Percentiles rank a stretch among this genome's conserved stretches.
These are phyloP conservation scores for Paspalum vaginatum DNA, from an alignment of 176 grass and related monocot genomes.

Conservation along the genomic window DNA sequence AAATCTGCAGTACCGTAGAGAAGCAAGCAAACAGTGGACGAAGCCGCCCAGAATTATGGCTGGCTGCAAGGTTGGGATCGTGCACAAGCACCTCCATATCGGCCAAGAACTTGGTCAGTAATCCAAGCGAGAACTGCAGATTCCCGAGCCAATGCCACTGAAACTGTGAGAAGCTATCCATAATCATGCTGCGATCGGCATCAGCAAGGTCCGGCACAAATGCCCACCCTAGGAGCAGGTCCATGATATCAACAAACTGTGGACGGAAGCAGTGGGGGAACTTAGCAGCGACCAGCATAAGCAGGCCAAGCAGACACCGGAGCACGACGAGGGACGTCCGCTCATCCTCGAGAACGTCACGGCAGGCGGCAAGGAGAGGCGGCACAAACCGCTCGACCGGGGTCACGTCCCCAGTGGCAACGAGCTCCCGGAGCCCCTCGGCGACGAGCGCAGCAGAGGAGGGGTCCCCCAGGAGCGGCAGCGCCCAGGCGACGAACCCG, in stretches of 20 bases:
- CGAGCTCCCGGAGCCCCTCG: conserved; percentile 79
- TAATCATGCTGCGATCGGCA: conserved; percentile 65
- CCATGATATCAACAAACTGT: conserved; percentile 85
- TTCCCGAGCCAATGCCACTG: conserved; percentile 89
- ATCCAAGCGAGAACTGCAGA: conserved; percentile 79
- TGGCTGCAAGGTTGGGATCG: conserved; percentile 52
- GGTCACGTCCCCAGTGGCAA: conserved; percentile 59
- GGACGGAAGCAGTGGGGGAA: conserved; percentile 81
- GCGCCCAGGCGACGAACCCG: conserved; percentile 80
- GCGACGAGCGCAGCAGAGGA: conserved; percentile 56
- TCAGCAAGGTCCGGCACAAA: conserved; percentile 86
- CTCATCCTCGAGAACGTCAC: conserved; percentile 88
- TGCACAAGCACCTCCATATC: conserved; percentile 90
- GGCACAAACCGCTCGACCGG: conserved; percentile 77
- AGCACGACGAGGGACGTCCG: conserved; percentile 81
- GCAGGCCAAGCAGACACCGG: conserved; percentile 72
- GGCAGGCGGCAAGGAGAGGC: conserved; percentile 70
- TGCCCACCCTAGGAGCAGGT: conserved; percentile 87
- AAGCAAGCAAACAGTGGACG: conserved; percentile 84
- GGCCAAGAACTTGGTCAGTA: conserved; percentile 91
- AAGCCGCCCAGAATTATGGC: conserved; percentile 63
- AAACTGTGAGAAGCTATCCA: conserved; percentile 93
- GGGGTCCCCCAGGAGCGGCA: conserved; percentile 76
- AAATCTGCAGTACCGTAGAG: conserved; percentile 85
- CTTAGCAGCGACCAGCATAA: conserved; percentile 76